Evolutionary conservation across 495 filamentous ascomycete species (phyloP).

Genomic region (Penicillium soppii): DNA sequence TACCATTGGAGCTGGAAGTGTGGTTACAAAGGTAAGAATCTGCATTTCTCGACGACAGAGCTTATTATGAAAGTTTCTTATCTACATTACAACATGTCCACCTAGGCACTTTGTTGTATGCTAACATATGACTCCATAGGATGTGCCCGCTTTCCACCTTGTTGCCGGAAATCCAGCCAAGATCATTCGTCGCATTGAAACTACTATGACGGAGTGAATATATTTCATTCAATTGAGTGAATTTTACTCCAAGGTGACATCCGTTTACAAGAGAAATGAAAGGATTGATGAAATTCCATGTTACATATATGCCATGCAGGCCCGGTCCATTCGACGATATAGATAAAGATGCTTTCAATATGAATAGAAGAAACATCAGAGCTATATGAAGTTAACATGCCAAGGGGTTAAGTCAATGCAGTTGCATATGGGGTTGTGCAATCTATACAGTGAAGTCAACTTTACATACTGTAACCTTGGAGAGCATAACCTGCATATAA

Average conservation of each 20-base stretch:
- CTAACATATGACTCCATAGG: constrained; percentile 29
- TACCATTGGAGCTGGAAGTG: constrained; percentile 80
- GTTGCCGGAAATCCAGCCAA: constrained; percentile 68
- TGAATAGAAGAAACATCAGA: no score
- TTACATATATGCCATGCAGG: constrained; percentile 17
- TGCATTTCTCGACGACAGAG: background rate
- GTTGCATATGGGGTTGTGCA: no score
- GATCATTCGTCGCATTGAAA: constrained; percentile 56
- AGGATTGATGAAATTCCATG: constrained; percentile 1
- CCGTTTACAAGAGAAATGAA: background rate
- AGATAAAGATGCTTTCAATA: background rate
- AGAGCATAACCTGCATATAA: no score
- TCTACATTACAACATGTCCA: no score
- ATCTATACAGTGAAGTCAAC: no score
- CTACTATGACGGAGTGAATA: constrained; percentile 27
- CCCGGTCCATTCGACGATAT: constrained; percentile 10
- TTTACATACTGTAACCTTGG: no score
- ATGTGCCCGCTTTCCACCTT: constrained; percentile 63
- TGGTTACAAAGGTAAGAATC: constrained; percentile 77
- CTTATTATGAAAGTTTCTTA: no score
- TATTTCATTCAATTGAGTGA: background rate
- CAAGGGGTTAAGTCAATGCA: no score
- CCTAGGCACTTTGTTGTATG: no score
- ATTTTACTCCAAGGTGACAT: no score
- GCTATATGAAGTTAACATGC: no score